Evolutionary conservation across 1,139 yeast genomes (phyloP).

Genomic region (Kluyveromyces marxianus): DNA sequence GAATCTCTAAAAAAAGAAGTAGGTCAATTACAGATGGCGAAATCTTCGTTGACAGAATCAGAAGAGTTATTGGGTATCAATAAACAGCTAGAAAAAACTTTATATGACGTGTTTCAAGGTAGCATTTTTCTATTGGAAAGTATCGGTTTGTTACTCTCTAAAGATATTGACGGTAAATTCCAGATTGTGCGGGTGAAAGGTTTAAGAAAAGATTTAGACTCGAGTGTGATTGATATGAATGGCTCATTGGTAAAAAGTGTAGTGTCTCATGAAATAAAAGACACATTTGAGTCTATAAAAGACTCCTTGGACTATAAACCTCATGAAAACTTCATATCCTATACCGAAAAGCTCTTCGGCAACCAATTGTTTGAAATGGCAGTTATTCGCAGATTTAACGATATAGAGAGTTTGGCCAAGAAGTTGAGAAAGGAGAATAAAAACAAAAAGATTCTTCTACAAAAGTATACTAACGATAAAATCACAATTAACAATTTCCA

Average conservation of each 20-base stretch:
- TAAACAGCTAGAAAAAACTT: conserved; percentile 7
- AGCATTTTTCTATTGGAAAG: conserved; percentile 50
- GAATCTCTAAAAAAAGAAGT: conserved; percentile 36
- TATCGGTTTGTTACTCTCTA: conserved; percentile 59
- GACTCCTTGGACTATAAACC: conserved; percentile 15
- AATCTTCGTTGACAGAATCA: neutral
- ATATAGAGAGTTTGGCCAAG: conserved; percentile 88
- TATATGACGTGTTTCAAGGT: conserved; percentile 29
- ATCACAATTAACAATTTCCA: conserved; percentile 62
- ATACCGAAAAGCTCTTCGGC: conserved; percentile 26
- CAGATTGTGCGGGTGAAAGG: conserved; percentile 67
- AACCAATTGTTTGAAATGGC: conserved; percentile 51
- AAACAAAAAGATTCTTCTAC: conserved; percentile 38
- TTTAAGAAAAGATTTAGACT: conserved; percentile 35
- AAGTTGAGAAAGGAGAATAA: conserved; percentile 72
- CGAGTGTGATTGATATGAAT: conserved; percentile 23
- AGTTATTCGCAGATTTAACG: conserved; percentile 71
- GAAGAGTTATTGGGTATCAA: conserved; percentile 1
- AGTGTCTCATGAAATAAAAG: conserved; percentile 19
- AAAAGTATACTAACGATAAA: conserved; percentile 39
- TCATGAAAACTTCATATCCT: conserved; percentile 18
- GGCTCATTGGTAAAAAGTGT: conserved; percentile 19
- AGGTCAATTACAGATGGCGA: conserved; percentile 48
- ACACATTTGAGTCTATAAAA: conserved; percentile 15
- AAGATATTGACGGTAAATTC: conserved; percentile 14